Conservation (phyloP, 441 rosid genomes). For the Biscutella laevigata region DNA sequence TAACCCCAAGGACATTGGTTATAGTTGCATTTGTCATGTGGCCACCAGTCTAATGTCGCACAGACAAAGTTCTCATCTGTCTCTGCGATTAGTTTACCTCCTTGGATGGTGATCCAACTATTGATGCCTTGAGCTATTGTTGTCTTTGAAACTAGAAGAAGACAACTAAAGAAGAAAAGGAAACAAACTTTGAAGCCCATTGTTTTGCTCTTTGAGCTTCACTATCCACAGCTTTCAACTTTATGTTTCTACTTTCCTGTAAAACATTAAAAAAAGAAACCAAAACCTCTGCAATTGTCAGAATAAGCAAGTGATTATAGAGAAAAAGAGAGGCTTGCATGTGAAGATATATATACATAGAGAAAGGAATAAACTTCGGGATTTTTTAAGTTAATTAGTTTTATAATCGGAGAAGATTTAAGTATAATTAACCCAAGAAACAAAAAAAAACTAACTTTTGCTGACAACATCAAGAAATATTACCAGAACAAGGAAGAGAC, state of each 20-base stretch:
- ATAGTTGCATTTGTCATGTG: constrained; percentile 92
- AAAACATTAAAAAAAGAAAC: background rate
- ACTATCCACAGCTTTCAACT: constrained; percentile 12
- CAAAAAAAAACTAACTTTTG: background rate
- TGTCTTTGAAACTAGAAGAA: constrained; percentile 30
- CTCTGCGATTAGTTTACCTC: constrained; percentile 37
- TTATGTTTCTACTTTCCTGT: background rate
- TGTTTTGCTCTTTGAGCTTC: constrained; percentile 15
- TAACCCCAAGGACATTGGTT: constrained; percentile 84
- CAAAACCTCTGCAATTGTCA: constrained; percentile 13
- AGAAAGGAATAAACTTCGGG: constrained; percentile 13
- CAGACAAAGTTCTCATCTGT: constrained; percentile 83
- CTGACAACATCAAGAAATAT: constrained; percentile 3
- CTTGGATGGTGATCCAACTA: constrained; percentile 43
- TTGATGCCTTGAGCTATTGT: constrained; percentile 36
- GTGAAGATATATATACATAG: background rate
- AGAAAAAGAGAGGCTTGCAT: constrained; percentile 7
- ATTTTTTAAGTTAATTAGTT: background rate
- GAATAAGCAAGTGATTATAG: constrained; percentile 16
- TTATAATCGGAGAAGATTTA: background rate
- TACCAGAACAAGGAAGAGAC: constrained; percentile 10
- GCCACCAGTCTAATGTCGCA: constrained; percentile 99
- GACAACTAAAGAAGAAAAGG: constrained; percentile 30
- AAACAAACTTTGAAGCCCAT: constrained; percentile 40
- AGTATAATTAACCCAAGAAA: constrained; percentile 3